Conservation (phyloP, 306 rosid genomes). For the Morella rubra region DNA sequence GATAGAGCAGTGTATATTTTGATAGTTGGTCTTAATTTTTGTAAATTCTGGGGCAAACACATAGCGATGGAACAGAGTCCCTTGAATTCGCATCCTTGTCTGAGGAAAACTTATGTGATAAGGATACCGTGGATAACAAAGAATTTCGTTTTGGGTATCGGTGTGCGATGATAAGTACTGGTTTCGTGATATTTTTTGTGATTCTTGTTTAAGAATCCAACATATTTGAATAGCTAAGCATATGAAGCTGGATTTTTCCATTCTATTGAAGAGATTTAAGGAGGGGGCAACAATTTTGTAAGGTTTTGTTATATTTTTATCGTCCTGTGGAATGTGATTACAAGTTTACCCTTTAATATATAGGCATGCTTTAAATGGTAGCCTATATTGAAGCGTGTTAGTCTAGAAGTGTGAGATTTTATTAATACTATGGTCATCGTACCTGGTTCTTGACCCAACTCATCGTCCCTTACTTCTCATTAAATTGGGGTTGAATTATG, state of each 20-base stretch:
- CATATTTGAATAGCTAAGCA: background rate
- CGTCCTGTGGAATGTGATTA: background rate
- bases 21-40: background rate
- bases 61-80: background rate
- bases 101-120: background rate
- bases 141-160: background rate
- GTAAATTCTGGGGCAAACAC: background rate
- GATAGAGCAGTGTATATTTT: background rate
- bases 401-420: background rate
- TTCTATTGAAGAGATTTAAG: background rate
- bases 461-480: background rate
- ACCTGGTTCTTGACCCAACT: background rate
- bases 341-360: background rate
- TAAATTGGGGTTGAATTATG: background rate
- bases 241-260: background rate
- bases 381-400: background rate
- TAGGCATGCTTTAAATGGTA: background rate
- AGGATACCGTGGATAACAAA: background rate
- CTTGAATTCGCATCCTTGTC: background rate
- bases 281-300: background rate
- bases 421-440: background rate
- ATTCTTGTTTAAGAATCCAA: background rate
- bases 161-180: background rate
- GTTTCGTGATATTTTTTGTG: background rate
- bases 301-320: background rate